phyloP scores from a whole-genome alignment of 352 stramenopile genomes.

The Phytophthora pistaciae region DNA sequence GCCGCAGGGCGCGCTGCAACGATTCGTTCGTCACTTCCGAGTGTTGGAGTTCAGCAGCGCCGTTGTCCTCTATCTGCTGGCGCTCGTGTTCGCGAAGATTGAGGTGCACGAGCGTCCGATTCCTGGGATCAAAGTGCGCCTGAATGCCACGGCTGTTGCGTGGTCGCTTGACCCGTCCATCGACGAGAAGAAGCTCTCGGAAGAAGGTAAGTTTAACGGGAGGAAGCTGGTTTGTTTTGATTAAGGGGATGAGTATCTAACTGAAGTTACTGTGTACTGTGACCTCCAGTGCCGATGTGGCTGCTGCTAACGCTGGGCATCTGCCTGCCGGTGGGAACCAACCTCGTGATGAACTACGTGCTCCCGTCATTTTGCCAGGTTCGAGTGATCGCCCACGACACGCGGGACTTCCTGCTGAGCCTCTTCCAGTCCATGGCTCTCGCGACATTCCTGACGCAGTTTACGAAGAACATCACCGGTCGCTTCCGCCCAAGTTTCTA shows the following conservation, averaged over 20 bases:
- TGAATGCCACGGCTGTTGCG: conserved; percentile 47
- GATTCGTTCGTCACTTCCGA: conserved; percentile 48
- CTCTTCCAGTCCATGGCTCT: conserved; percentile 65
- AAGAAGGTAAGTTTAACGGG: conserved; percentile 38
- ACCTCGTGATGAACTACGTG: conserved; percentile 70
- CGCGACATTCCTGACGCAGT: conserved; percentile 69
- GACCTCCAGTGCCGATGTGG: conserved; percentile 56
- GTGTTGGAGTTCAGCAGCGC: conserved; percentile 66
- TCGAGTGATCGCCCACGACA: conserved; percentile 73
- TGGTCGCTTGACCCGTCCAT: conserved; percentile 64
- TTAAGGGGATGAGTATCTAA: background rate
- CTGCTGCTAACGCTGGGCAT: conserved; percentile 45
- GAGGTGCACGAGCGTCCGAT: conserved; percentile 68
- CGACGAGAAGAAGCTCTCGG: conserved; percentile 52
- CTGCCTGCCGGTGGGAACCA: conserved; percentile 51
- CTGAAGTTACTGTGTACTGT: conserved; percentile 1
- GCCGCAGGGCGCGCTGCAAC: conserved; percentile 8
- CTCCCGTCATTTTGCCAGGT: conserved; percentile 58
- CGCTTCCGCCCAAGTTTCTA: conserved; percentile 87
- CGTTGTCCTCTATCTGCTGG: conserved; percentile 53
- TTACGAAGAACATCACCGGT: conserved; percentile 82
- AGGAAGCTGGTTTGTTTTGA: background rate
- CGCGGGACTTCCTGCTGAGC: conserved; percentile 79
- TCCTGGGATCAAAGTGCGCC: conserved; percentile 52
- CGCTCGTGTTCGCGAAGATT: conserved; percentile 61